phyloP scores from a whole-genome alignment of 140 eudicot genomes.

The Oenanthe javanica region DNA sequence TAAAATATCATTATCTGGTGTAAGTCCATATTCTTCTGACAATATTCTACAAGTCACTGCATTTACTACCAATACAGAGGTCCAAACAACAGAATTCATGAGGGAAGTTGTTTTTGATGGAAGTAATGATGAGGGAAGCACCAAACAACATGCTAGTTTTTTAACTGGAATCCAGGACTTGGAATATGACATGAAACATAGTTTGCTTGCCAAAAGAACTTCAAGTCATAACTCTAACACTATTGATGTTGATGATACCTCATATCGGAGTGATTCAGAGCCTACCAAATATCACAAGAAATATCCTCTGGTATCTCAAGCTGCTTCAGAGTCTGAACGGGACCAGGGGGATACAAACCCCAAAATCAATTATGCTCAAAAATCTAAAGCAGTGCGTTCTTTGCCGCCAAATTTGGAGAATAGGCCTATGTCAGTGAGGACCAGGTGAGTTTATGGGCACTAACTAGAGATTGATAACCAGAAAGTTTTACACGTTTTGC shows the following conservation, averaged over 20 bases:
- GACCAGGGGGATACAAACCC: slow-evolving; percentile 8
- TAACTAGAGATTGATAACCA: slow-evolving; percentile 12
- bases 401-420: slow-evolving; percentile 25
- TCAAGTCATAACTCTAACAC: not conserved
- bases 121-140: slow-evolving; percentile 37
- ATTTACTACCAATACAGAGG: slow-evolving; percentile 12
- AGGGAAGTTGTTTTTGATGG: slow-evolving; percentile 30
- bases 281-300: slow-evolving; percentile 15
- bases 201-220: slow-evolving; percentile 6
- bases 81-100: slow-evolving; percentile 9
- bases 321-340: slow-evolving; percentile 6
- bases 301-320: slow-evolving; percentile 20
- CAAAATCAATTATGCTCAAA: slow-evolving; percentile 12
- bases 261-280: slow-evolving; percentile 6
- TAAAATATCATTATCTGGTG: slow-evolving; percentile 16
- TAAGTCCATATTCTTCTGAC: slow-evolving; percentile 33
- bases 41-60: slow-evolving; percentile 11
- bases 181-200: not conserved
- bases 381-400: slow-evolving; percentile 6
- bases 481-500: slow-evolving; percentile 14
- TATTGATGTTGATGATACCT: slow-evolving; percentile 13
- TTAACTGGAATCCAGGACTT: slow-evolving; percentile 9
- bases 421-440: slow-evolving; percentile 54
- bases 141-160: slow-evolving; percentile 7
- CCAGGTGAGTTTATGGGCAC: slow-evolving; percentile 26